phyloP scores from a whole-genome alignment of 140 eudicot genomes.

The Erigeron philadelphicus region DNA sequence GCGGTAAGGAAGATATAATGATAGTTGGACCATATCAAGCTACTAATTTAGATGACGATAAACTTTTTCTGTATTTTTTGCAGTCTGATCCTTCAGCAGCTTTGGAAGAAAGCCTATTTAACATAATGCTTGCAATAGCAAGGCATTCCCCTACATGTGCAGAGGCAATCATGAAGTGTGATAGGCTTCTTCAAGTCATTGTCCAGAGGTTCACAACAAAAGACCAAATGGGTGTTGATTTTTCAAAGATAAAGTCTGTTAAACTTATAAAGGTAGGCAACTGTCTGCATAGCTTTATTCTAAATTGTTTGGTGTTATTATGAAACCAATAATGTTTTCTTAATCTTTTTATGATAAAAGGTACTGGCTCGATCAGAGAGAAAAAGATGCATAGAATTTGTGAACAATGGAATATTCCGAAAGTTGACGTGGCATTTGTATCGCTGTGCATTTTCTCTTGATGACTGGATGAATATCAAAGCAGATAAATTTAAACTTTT shows the following conservation, averaged over 20 bases:
- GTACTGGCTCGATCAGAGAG: conserved; percentile 68
- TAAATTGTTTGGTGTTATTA: conserved; percentile 1
- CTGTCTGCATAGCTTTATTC: conserved; percentile 13
- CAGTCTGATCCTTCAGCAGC: conserved; percentile 72
- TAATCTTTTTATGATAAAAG: conserved; percentile 30
- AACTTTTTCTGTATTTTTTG: conserved; percentile 21
- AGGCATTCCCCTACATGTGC: conserved; percentile 91
- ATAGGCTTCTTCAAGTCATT: conserved; percentile 68
- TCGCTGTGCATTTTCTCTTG: conserved; percentile 48
- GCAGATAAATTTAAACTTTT: conserved; percentile 56
- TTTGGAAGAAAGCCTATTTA: conserved; percentile 69
- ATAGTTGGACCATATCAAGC: too few relatives aligned
- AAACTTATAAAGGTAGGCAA: conserved; percentile 63
- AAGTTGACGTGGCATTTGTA: conserved; percentile 68
- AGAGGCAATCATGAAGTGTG: conserved; percentile 70
- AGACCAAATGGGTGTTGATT: conserved; percentile 46
- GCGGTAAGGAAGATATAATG: too few relatives aligned
- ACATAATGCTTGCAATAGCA: conserved; percentile 73
- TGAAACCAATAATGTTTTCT: conserved; percentile 5
- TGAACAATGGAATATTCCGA: conserved; percentile 48
- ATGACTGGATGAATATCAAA: conserved; percentile 56
- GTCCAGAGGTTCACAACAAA: conserved; percentile 50
- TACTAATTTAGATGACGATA: neutral
- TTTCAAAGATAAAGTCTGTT: conserved; percentile 68
- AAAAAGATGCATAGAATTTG: conserved; percentile 48